Evolutionary conservation across 805 yeast genomes (phyloP).

Genomic region (Candida parachauliodes): DNA sequence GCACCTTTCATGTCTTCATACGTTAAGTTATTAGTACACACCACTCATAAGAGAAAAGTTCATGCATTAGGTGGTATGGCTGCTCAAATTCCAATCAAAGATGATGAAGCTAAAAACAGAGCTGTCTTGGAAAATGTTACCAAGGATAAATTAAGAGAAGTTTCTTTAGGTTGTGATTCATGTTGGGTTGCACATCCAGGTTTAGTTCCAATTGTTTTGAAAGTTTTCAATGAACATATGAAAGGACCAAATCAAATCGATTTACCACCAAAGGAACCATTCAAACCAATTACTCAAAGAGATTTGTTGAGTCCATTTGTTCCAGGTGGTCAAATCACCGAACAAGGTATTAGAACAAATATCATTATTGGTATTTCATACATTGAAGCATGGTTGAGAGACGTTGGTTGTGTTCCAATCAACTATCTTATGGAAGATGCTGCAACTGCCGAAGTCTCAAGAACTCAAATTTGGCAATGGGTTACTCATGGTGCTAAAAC

Average conservation of each 20-base stretch:
- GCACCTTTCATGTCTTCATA: conserved; percentile 80
- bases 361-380: conserved; percentile 73
- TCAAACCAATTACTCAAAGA: conserved; percentile 53
- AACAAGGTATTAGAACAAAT: conserved; percentile 66
- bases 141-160: conserved; percentile 74
- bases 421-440: conserved; percentile 88
- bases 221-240: conserved; percentile 72
- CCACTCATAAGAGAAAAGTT: conserved; percentile 74
- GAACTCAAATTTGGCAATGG: conserved; percentile 84
- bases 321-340: conserved; percentile 60
- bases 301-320: conserved; percentile 65
- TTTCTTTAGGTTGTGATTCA: conserved; percentile 78
- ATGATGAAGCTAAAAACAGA: conserved; percentile 59
- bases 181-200: conserved; percentile 92
- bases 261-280: conserved; percentile 44
- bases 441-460: conserved; percentile 83
- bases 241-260: conserved; percentile 79
- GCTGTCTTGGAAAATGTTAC: conserved; percentile 70
- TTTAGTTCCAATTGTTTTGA: conserved; percentile 66
- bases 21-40: conserved; percentile 67
- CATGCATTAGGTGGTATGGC: conserved; percentile 94
- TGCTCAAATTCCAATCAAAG: conserved; percentile 78
- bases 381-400: conserved; percentile 84
- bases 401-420: conserved; percentile 82
- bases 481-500: conserved; percentile 64